Evolutionary conservation across 441 rosid species (phyloP), one percentile per base, ranked within the genome.

Genomic region (Theobroma grandiflorum): DNA sequence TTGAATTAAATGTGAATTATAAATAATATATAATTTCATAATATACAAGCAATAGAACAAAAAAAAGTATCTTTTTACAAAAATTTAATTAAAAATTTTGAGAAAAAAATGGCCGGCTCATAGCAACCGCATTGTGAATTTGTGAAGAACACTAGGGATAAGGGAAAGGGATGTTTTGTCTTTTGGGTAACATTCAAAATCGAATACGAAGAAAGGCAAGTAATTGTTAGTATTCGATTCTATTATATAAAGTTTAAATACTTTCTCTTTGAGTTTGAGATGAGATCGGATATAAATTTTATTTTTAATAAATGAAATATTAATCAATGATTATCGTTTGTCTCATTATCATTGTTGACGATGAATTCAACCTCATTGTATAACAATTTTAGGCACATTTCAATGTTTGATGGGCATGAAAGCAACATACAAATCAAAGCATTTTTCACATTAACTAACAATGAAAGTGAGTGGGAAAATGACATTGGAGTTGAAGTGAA

Each of bases 401-500:
- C 26, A 20, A n/a, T 45, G 2, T 55, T 52, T 52, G 58, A 55
- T 55, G 22, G 22, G 64, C 61, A 64, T 18, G 53, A 75, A 37
- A 58, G 72, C 40, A 75, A 71, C 49, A 37, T n/a, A 55, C 64
- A 38, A 37, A 59, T 42, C 18, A 50, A 31, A 72, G 78, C 33
- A 74, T 1, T n/a, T 14, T 43, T 37, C 64, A 74, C 12, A 74
- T 45, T 26, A 75, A 78, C 85, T 42, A 78, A 75, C 76, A 50
- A 20, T 22, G 38, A 38, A n/a, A 70, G 66, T 85, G 79, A 80
- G 45, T 49, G n/a, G 15, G 75, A 72, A 81, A 80, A 79, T 7
- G 78, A 74, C 67, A 77, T 73, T 74, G 79, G 65, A 84, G 79
- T 20, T 65, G 77, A 42, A 38, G 78, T 78, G 75, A 52, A 77